Conservation (phyloP, 2,329 filamentous ascomycete species). For the Aureobasidium zeae region DNA sequence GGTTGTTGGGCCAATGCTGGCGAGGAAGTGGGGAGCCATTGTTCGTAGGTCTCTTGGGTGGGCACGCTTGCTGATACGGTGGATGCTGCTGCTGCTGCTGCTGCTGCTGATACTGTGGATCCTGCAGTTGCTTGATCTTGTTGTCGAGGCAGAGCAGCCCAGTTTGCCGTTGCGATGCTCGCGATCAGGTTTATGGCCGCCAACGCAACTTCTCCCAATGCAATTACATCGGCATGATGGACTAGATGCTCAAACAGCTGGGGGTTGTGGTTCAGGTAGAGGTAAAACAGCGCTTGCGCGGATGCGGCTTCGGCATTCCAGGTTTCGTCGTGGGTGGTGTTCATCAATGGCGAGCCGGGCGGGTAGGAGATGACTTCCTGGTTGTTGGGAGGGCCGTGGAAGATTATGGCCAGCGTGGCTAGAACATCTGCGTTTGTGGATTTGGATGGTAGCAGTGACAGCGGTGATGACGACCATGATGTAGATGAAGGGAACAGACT, state of each 20-base stretch:
- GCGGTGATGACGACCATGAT: slow-evolving; percentile 31
- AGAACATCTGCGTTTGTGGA: slow-evolving; percentile 46
- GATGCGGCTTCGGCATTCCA: slow-evolving; percentile 37
- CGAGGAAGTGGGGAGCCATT: slow-evolving; percentile 25
- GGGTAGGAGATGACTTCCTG: slow-evolving; percentile 30
- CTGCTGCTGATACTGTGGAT: too few relatives aligned
- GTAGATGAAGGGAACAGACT: slow-evolving; percentile 38
- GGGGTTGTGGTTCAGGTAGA: slow-evolving; percentile 44
- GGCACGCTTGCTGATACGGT: slow-evolving; percentile 15
- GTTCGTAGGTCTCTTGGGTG: slow-evolving; percentile 28
- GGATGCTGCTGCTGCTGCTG: too few relatives aligned
- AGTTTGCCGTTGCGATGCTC: slow-evolving; percentile 46
- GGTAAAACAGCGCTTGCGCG: slow-evolving; percentile 46
- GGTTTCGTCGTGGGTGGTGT: slow-evolving; percentile 20
- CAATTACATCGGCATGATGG: slow-evolving; percentile 47
- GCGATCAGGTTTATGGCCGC: slow-evolving; percentile 45
- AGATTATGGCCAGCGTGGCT: slow-evolving; percentile 46
- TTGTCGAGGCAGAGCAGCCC: slow-evolving; percentile 40
- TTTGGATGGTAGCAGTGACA: slow-evolving; percentile 44
- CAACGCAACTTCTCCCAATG: slow-evolving; percentile 48
- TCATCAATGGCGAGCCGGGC: slow-evolving; percentile 21
- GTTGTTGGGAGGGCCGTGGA: slow-evolving; percentile 42
- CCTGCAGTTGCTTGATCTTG: too few relatives aligned
- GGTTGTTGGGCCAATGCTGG: slow-evolving; percentile 27
- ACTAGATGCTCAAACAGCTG: slow-evolving; percentile 45